These are phyloP conservation scores for Trichomonas tenax DNA, from an alignment of 208 protist genomes.

Conservation along the genomic window DNA sequence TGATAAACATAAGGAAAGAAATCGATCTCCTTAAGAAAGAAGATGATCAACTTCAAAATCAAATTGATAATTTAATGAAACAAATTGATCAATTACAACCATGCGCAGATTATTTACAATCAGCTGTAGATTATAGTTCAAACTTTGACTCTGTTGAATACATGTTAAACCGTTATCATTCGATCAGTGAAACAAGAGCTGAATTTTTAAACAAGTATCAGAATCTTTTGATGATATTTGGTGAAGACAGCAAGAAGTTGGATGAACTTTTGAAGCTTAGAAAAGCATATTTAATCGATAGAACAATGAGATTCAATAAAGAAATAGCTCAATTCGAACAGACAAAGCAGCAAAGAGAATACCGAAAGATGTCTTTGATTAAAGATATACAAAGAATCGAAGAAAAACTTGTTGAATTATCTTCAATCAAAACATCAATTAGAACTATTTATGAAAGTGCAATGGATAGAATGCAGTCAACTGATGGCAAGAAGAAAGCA, in stretches of 20 bases:
- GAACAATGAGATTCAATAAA: slow-evolving; percentile 1
- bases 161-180: not conserved
- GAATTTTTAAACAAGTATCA: not conserved
- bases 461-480: not conserved
- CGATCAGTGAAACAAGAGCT: not conserved
- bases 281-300: not conserved
- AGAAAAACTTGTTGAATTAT: not conserved
- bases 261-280: not conserved
- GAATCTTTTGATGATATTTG: not conserved
- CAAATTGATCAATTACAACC: not conserved
- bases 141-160: not conserved
- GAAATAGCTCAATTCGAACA: not conserved
- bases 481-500: not conserved
- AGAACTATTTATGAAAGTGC: not conserved
- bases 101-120: not conserved
- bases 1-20: not conserved
- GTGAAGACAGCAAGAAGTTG: not conserved
- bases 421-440: slow-evolving; percentile 13
- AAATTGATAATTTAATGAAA: not conserved
- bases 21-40: not conserved
- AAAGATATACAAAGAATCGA: slow-evolving; percentile 2
- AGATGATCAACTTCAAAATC: not conserved
- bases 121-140: not conserved
- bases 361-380: not conserved
- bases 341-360: not conserved